phyloP scores from a whole-genome alignment of 2,329 filamentous ascomycete genomes.

The Calonectria crousiana region DNA sequence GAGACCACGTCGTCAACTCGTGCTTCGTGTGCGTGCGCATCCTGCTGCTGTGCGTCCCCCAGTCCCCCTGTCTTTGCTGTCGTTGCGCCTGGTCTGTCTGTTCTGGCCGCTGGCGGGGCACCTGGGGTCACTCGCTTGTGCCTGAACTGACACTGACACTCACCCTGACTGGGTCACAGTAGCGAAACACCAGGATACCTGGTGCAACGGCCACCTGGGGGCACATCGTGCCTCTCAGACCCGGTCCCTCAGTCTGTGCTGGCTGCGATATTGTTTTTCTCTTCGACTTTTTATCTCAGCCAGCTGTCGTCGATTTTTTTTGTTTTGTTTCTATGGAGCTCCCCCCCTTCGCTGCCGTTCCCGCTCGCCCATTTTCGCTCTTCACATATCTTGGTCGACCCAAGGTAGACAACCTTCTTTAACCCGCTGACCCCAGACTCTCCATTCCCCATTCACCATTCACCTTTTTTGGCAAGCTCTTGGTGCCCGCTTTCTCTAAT shows the following conservation, averaged over 20 bases:
- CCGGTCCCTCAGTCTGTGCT: conserved; percentile 40
- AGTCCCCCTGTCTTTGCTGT: conserved; percentile 18
- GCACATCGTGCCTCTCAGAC: conserved; percentile 28
- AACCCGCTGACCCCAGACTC: conserved; percentile 5
- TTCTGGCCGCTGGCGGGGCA: conserved; percentile 25
- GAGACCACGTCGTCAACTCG: conserved; percentile 21
- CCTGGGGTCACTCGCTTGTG: conserved; percentile 31
- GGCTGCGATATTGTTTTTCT: conserved; percentile 24
- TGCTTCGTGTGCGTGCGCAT: conserved; percentile 19
- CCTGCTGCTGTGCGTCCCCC: conserved; percentile 22
- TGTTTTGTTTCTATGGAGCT: conserved; percentile 25
- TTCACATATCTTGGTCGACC: conserved; percentile 24
- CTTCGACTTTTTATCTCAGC: conserved; percentile 4
- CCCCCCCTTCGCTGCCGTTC: conserved; percentile 34
- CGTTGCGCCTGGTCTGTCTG: conserved; percentile 12
- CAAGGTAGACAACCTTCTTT: conserved; percentile 11
- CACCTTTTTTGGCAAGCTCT: conserved; percentile 6
- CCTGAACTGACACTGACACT: conserved; percentile 36
- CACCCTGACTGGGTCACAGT: conserved; percentile 38
- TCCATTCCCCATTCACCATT: not conserved
- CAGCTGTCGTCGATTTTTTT: conserved; percentile 21
- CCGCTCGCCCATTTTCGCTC: conserved; percentile 27
- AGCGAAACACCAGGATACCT: conserved; percentile 45
- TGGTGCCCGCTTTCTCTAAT: conserved; percentile 19
- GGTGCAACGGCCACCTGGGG: conserved; percentile 32